Percentiles rank a stretch among this genome's conserved stretches.
Evolutionary conservation across 2,329 filamentous ascomycete genomes (phyloP).

Genomic region (Fusarium udum): DNA sequence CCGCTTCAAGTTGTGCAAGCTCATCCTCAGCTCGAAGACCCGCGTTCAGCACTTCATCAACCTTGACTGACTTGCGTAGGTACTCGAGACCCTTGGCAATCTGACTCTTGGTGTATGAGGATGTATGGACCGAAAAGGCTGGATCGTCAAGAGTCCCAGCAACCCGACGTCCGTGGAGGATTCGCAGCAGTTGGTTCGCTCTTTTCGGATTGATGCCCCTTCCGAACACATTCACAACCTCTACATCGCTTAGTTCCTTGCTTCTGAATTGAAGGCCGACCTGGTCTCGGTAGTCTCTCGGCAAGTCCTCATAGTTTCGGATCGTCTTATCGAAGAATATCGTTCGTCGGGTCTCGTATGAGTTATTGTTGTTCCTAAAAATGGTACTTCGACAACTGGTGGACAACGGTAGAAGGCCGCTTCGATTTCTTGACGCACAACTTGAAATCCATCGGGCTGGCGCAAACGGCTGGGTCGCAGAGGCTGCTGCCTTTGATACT

Average conservation of each 20-base stretch:
- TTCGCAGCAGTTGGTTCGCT: slow-evolving; percentile 65
- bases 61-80: slow-evolving; percentile 62
- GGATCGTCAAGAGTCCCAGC: slow-evolving; percentile 72
- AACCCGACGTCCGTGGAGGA: slow-evolving; percentile 71
- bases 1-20: slow-evolving; percentile 61
- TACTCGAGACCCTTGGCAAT: slow-evolving; percentile 61
- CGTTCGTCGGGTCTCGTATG: slow-evolving; percentile 43
- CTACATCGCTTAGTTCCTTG: slow-evolving; percentile 58
- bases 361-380: slow-evolving; percentile 23
- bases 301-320: slow-evolving; percentile 67
- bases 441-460: slow-evolving; percentile 40
- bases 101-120: slow-evolving; percentile 53
- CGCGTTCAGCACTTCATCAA: slow-evolving; percentile 70
- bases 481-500: slow-evolving; percentile 27
- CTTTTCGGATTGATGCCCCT: slow-evolving; percentile 52
- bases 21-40: slow-evolving; percentile 71
- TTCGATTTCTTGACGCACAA: slow-evolving; percentile 11
- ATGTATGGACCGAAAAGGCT: slow-evolving; percentile 58
- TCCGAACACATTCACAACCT: slow-evolving; percentile 62
- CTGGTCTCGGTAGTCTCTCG: slow-evolving; percentile 64
- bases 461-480: slow-evolving; percentile 31
- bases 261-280: slow-evolving; percentile 63
- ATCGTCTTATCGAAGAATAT: slow-evolving; percentile 53
- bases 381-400: slow-evolving; percentile 13
- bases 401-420: slow-evolving; percentile 9